phyloP scores from a whole-genome alignment of 2,329 filamentous ascomycete species.

The Akanthomyces muscarius region DNA sequence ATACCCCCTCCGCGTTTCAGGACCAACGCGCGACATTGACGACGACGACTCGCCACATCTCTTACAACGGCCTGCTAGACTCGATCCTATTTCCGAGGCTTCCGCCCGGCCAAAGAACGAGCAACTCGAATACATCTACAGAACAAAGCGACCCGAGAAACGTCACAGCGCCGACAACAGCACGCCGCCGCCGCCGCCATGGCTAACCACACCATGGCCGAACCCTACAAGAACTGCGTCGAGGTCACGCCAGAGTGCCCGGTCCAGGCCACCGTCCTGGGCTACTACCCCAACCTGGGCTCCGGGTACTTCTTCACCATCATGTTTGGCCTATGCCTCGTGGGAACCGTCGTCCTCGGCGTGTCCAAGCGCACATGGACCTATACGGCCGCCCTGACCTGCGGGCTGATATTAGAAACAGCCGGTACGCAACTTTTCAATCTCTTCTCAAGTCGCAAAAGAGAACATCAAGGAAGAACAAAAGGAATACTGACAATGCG shows the following conservation, averaged over 20 bases:
- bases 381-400: conserved; percentile 46
- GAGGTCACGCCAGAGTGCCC: conserved; percentile 43
- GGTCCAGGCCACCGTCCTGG: conserved; percentile 49
- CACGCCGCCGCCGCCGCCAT: conserved; percentile 1
- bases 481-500: background rate
- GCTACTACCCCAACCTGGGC: conserved; percentile 54
- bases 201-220: conserved; percentile 10
- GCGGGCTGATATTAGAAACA: conserved; percentile 49
- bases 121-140: no score
- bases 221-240: conserved; percentile 27
- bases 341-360: conserved; percentile 41
- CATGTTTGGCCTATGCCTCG: conserved; percentile 42
- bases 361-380: conserved; percentile 52
- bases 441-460: background rate
- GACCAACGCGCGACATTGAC: background rate
- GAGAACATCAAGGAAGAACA: no score
- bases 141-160: background rate
- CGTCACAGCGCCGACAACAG: background rate
- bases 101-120: background rate
- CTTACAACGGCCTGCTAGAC: background rate
- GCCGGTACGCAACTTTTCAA: conserved; percentile 33
- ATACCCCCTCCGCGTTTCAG: background rate
- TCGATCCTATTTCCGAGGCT: background rate
- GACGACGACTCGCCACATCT: background rate
- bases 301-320: conserved; percentile 52